Evolutionary conservation across 192 early-diverging fungal species (phyloP).

Genomic region (Dissophora ornata): DNA sequence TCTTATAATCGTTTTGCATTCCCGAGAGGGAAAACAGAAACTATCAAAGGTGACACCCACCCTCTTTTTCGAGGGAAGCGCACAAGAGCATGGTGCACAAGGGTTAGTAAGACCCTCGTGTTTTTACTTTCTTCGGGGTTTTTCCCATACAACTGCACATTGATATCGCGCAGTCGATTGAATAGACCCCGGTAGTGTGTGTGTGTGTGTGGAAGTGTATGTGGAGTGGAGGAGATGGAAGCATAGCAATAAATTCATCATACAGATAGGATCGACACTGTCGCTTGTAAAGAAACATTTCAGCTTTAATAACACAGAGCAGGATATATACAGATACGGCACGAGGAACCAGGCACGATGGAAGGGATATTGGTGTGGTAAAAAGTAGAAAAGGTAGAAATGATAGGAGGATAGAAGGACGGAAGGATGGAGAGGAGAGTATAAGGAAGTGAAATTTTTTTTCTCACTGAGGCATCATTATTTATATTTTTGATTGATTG

Average conservation of each 20-base stretch:
- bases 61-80: conserved; percentile 4
- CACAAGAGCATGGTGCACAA: conserved; percentile 45
- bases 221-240: neutral
- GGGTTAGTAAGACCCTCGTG: conserved; percentile 49
- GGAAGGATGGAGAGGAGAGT: neutral
- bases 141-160: conserved; percentile 54
- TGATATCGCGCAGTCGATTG: conserved; percentile 51
- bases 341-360: neutral
- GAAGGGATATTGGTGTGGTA: neutral
- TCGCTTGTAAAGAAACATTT: neutral
- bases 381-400: neutral
- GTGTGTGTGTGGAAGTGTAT: conserved; percentile 21
- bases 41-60: conserved; percentile 2
- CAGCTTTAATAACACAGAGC: neutral
- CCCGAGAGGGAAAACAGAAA: conserved; percentile 18
- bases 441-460: conserved; percentile 1
- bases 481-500: too few relatives aligned
- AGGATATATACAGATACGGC: neutral
- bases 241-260: conserved; percentile 28
- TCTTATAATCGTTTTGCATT: conserved; percentile 16
- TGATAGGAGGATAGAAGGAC: neutral
- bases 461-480: neutral
- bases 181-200: conserved; percentile 46
- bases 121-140: conserved; percentile 54
- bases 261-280: neutral